These are phyloP conservation scores for Phallus indusiatus DNA, from an alignment of 768 basidiomycete genomes.

Conservation along the genomic window DNA sequence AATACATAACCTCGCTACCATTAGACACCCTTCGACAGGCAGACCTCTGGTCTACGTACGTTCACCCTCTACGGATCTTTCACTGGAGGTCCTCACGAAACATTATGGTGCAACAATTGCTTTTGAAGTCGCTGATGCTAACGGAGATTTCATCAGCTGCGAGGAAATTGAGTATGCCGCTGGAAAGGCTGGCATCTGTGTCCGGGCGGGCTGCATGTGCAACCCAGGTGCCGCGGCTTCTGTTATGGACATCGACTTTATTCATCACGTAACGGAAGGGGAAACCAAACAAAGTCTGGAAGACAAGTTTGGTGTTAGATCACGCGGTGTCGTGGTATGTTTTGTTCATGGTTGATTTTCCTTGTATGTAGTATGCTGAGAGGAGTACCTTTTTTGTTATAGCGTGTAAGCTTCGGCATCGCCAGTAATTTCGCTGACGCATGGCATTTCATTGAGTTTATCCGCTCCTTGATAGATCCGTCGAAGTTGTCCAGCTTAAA, in stretches of 20 bases:
- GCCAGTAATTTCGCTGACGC: constrained; percentile 73
- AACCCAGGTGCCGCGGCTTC: constrained; percentile 76
- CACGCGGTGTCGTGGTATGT: background rate
- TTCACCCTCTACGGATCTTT: background rate
- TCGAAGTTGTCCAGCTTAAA: background rate
- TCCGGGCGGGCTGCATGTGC: constrained; percentile 82
- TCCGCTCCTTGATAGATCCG: background rate
- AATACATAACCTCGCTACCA: background rate
- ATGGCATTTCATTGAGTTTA: constrained; percentile 24
- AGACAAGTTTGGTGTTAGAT: constrained; percentile 14
- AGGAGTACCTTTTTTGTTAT: background rate
- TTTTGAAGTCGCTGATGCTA: background rate
- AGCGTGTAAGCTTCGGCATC: constrained; percentile 64
- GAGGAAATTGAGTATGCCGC: constrained; percentile 51
- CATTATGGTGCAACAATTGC: background rate
- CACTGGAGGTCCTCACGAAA: background rate
- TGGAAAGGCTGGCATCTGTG: constrained; percentile 51
- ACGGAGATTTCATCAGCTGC: background rate
- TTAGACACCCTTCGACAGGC: background rate
- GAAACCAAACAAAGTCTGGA: constrained; percentile 56
- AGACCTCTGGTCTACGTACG: background rate
- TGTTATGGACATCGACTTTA: constrained; percentile 53
- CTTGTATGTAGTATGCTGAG: background rate
- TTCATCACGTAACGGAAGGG: constrained; percentile 56
- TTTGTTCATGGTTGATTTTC: background rate